Evolutionary conservation across 1,284 basidiomycete species (phyloP), one percentile per base, ranked within the genome.

Genomic region (Neolentinus lepideus): DNA sequence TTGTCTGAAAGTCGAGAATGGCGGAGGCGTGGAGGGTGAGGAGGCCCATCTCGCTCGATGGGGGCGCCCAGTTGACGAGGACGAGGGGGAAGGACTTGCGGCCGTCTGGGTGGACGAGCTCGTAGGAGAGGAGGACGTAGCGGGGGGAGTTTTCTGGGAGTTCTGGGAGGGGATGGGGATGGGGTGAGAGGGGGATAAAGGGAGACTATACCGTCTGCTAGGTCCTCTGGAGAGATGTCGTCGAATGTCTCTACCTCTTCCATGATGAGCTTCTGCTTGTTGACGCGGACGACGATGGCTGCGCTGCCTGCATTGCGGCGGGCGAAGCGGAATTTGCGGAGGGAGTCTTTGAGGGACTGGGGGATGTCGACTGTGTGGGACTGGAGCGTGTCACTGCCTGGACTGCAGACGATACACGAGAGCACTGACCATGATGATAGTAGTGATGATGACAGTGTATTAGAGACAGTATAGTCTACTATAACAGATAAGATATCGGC

Each of bases 71-170:
- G 73, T 94, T 94, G 69, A 96, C 74, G 53, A 95, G 75, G 2
- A 92, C 83, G 14, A 94, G 75, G 1, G 92, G 92, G 64, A 88
- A 94, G 1, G 91, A 94, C 58, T 79, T 85, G 35, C 95, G 79
- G 2, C 94, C 94, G 64, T 98, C 95, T 3, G 67, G 69, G 69
- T 96, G 92, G 47, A 79, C 78, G 22, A 94, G 78, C 64, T 92
- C 88, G 65, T 95, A 91, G 14, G 91, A 92, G 27, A 90, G 73
- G 21, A 98, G 69, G 50, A 97, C 83, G 67, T 93, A 97, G 62
- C 94, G 81, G 10, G 94, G 94, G 3, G 88, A 82, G 69, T 90
- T 91, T 71, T 92, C 92, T 0, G 94, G 94, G 4, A 98, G 78
- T 66, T 96, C 95, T 95, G 62, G 59, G 3, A 43, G 14, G 24